A percentile compares a stretch with the other conserved stretches of the same genome.
Conservation (phyloP, 1,284 basidiomycete species). For the Phellopilus nigrolimitatus region DNA sequence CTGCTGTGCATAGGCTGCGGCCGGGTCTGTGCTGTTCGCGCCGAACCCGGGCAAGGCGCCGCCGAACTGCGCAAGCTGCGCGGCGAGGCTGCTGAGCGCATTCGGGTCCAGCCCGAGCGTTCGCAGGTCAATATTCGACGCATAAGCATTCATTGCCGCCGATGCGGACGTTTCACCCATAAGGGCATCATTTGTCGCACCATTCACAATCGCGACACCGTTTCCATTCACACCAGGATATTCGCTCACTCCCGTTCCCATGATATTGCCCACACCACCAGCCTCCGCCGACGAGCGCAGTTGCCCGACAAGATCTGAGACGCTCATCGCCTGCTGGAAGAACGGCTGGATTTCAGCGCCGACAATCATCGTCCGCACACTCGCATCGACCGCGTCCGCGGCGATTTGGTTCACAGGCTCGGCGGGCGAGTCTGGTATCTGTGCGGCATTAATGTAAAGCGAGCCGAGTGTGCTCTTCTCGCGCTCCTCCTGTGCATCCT, state of each 20-base stretch:
- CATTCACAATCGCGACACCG: constrained; percentile 2
- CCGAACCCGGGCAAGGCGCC: constrained; percentile 6
- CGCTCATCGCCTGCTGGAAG: constrained; percentile 55
- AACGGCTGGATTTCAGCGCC: constrained; percentile 62
- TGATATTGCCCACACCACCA: background rate
- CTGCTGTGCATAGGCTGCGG: constrained; percentile 4
- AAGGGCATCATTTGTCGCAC: constrained; percentile 5
- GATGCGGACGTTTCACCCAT: constrained; percentile 1
- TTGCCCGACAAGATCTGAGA: constrained; percentile 67
- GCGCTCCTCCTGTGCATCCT: constrained; percentile 61
- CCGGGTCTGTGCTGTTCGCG: no score
- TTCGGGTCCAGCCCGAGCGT: constrained; percentile 22
- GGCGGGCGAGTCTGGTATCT: constrained; percentile 72
- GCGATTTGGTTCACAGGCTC: constrained; percentile 57
- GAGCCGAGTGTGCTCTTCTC: constrained; percentile 73
- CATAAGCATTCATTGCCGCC: background rate
- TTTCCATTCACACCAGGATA: background rate
- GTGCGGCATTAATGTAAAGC: constrained; percentile 59
- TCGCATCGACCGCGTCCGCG: constrained; percentile 64
- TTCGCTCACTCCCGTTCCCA: constrained; percentile 1
- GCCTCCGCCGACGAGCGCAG: constrained; percentile 38
- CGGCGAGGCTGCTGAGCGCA: constrained; percentile 19
- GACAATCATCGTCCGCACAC: constrained; percentile 57
- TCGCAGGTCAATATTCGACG: constrained; percentile 15
- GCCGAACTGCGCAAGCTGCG: no score